phyloP scores from a whole-genome alignment of 2,329 filamentous ascomycete genomes.

The Calonectria naviculata region DNA sequence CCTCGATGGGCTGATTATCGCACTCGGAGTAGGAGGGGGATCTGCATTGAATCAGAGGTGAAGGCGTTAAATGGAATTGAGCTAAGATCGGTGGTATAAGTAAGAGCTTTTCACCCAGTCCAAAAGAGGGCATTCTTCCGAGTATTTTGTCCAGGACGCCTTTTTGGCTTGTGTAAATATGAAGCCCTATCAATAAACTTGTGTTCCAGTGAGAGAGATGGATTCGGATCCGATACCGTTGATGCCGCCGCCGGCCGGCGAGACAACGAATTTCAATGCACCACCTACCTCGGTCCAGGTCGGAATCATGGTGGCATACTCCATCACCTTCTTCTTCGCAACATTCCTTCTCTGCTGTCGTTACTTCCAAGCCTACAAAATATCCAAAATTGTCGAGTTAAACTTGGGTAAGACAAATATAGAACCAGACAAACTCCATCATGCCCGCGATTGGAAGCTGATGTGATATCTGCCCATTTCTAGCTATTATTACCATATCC shows the following conservation, averaged over 20 bases:
- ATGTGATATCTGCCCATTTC: neutral
- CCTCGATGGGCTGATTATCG: neutral
- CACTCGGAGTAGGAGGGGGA: neutral
- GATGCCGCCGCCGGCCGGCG: constrained; percentile 1
- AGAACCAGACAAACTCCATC: too few relatives aligned
- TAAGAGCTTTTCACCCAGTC: neutral
- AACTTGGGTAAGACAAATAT: neutral
- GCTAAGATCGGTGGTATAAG: neutral
- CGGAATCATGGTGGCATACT: neutral
- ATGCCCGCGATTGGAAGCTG: neutral
- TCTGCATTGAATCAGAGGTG: neutral
- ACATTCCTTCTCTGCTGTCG: neutral
- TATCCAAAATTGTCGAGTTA: neutral
- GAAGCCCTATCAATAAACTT: neutral
- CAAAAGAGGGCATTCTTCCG: neutral
- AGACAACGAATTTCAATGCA: neutral
- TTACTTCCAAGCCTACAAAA: neutral
- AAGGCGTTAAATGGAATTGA: neutral
- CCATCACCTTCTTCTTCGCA: neutral
- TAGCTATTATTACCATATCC: neutral
- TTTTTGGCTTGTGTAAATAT: neutral
- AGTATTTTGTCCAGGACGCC: neutral
- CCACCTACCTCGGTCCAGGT: neutral
- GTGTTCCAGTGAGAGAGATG: neutral
- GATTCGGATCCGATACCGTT: neutral